phyloP scores from a whole-genome alignment of 192 early-diverging fungal species.

The Martensiomyces pterosporus region DNA sequence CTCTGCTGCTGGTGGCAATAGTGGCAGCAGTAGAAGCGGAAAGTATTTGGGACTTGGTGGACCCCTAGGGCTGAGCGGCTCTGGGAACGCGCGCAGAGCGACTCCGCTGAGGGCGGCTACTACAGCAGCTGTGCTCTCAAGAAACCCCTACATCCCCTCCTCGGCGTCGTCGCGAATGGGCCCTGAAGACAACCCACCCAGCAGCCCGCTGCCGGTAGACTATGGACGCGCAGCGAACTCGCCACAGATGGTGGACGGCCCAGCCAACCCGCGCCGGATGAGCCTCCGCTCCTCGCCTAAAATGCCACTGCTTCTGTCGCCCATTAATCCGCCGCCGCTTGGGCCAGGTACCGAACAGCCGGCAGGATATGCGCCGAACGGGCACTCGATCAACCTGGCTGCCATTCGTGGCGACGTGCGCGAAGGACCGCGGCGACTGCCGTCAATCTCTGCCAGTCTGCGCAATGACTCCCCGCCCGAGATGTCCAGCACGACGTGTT shows the following conservation, averaged over 20 bases:
- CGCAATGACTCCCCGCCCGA: constrained; percentile 12
- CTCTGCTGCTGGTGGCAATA: constrained; percentile 6
- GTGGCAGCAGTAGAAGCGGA: constrained; percentile 3
- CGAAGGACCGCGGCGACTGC: constrained; percentile 46
- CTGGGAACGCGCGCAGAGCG: constrained; percentile 14
- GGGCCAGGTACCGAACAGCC: too few relatives aligned
- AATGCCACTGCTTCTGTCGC: constrained; percentile 46
- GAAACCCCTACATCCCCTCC: not conserved
- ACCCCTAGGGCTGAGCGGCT: constrained; percentile 12
- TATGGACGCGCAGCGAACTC: too few relatives aligned
- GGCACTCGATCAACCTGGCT: constrained; percentile 34
- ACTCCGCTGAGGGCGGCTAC: constrained; percentile 34
- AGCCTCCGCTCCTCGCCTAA: not conserved
- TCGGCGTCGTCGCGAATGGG: not conserved
- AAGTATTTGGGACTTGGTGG: constrained; percentile 45
- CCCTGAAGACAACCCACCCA: not conserved
- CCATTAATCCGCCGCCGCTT: constrained; percentile 10
- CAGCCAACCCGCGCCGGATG: constrained; percentile 2
- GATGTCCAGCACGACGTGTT: constrained; percentile 20
- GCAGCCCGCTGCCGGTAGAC: not conserved
- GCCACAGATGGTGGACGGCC: constrained; percentile 21
- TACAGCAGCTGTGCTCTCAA: constrained; percentile 20
- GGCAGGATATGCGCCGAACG: too few relatives aligned
- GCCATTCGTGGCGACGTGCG: constrained; percentile 32
- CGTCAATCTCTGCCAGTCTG: constrained; percentile 41